A percentile compares a stretch with the other conserved stretches of the same genome.
Evolutionary conservation across 2,329 filamentous ascomycete genomes (phyloP).

Genomic region (Penicillium expansum): DNA sequence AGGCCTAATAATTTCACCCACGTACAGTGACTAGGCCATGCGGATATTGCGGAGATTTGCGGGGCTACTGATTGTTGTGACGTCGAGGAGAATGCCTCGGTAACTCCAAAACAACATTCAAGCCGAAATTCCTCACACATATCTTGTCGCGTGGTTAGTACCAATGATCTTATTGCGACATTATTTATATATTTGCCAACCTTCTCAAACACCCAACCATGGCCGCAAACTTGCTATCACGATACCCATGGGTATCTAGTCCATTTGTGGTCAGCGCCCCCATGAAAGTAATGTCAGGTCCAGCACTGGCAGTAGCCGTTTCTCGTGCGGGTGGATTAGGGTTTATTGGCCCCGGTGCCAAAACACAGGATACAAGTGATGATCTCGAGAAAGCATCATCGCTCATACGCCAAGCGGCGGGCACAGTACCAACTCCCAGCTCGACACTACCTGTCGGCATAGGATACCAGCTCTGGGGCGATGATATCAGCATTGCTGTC

Average conservation of each 20-base stretch:
- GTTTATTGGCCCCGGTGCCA: constrained; percentile 58
- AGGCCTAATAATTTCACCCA: too few relatives aligned
- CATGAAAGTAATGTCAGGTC: constrained; percentile 65
- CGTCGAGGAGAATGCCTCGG: constrained; percentile 2
- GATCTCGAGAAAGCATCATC: constrained; percentile 35
- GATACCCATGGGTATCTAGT: constrained; percentile 59
- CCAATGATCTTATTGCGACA: neutral
- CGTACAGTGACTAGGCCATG: too few relatives aligned
- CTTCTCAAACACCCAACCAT: constrained; percentile 1
- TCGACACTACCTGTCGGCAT: constrained; percentile 40
- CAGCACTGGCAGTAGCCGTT: constrained; percentile 59
- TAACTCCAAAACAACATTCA: neutral
- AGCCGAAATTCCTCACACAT: neutral
- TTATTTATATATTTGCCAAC: neutral
- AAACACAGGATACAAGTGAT: constrained; percentile 30
- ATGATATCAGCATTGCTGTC: constrained; percentile 33
- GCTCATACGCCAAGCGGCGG: constrained; percentile 20
- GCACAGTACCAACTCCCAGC: constrained; percentile 7
- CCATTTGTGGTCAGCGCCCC: constrained; percentile 65
- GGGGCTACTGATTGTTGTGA: neutral
- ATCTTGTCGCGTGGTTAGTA: too few relatives aligned
- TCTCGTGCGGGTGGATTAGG: constrained; percentile 55
- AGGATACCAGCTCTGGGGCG: constrained; percentile 44
- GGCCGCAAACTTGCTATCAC: constrained; percentile 18
- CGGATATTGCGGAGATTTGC: neutral